Evolutionary conservation across 805 yeast genomes (phyloP), one percentile per base, ranked within the genome.

Genomic region (Zygotorulaspora danielsina): DNA sequence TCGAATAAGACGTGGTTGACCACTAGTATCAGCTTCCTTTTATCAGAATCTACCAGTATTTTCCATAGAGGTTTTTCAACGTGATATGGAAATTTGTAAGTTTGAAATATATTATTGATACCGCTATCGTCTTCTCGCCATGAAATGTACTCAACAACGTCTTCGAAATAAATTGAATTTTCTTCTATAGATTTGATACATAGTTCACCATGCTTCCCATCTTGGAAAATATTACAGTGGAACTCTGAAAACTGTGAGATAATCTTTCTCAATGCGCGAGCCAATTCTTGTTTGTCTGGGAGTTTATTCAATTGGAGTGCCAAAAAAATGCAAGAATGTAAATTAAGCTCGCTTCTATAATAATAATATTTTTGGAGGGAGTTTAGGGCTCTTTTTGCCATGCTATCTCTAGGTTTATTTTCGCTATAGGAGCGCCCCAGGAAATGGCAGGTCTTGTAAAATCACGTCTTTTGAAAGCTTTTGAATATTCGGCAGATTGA

Each of bases 1-100:
- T 59, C 64, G 36, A 51, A 51, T 12, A 56, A 38, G 2, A 46
- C 46, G 39, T 59, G 64, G 29, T 56, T 57, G 13, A 51, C 36
- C 10, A 53, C 30, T 10, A 59, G 26, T 8, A 55, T 13, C 20
- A 57, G n/a, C 13, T 45, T 44, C 11, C 44, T 48, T 9, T 38
- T 32, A 19, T 37, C 27, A 4, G 49, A 49, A 2, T 53, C 13
- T 1, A 54, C 27, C 9, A 59, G 32, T 6, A 59, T 16, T 35
- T 50, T 57, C 63, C 63, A 59, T n/a, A 59, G 32, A 4, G 58
- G 59, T 19, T 33, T 39, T 12, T 47, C 40, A 3, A 21, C 36
- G 19, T 24, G 32, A 34, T 51, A 54, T 0, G 36, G 25, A 32
- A 57, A 59, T 16, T 40, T 38, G 27, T 45, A 44, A 7, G 27